Percentiles rank a stretch among this genome's conserved stretches.
Evolutionary conservation across 2,329 filamentous ascomycete species (phyloP).

Genomic region (Ciborinia camelliae): DNA sequence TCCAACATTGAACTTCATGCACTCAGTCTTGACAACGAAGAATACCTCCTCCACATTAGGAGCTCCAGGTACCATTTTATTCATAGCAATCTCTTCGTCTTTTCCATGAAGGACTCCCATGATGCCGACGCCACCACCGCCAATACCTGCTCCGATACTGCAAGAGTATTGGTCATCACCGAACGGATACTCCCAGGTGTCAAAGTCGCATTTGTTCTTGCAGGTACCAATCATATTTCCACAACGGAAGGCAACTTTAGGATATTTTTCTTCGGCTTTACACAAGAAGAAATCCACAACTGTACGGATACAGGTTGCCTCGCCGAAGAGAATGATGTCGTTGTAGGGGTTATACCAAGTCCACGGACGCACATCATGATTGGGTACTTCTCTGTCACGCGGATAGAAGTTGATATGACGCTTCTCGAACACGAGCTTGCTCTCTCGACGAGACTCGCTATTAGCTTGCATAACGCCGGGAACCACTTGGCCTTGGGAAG

Average conservation of each 20-base stretch:
- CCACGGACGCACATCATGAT: background rate
- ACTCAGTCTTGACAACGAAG: background rate
- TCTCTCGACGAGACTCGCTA: background rate
- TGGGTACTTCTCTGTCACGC: accelerated
- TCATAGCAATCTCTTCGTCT: background rate
- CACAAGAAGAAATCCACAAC: background rate
- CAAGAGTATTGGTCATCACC: background rate
- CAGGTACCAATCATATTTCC: background rate
- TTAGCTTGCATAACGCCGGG: background rate
- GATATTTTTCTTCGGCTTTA: background rate
- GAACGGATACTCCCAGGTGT: background rate
- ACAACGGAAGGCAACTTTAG: background rate
- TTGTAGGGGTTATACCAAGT: background rate
- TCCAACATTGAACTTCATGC: background rate
- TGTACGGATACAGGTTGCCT: background rate
- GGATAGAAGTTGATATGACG: background rate
- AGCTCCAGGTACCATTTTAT: background rate
- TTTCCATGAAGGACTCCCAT: background rate
- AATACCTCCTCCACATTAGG: background rate
- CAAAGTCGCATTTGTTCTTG: background rate
- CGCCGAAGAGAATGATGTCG: background rate
- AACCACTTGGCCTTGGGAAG: background rate
- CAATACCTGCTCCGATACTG: background rate
- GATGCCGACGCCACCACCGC: background rate
- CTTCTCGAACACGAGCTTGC: background rate